A percentile compares a stretch with the other conserved stretches of the same genome.
These are phyloP conservation scores for Juncus inflexus DNA, from an alignment of 176 grass and related monocot species.

Conservation along the genomic window DNA sequence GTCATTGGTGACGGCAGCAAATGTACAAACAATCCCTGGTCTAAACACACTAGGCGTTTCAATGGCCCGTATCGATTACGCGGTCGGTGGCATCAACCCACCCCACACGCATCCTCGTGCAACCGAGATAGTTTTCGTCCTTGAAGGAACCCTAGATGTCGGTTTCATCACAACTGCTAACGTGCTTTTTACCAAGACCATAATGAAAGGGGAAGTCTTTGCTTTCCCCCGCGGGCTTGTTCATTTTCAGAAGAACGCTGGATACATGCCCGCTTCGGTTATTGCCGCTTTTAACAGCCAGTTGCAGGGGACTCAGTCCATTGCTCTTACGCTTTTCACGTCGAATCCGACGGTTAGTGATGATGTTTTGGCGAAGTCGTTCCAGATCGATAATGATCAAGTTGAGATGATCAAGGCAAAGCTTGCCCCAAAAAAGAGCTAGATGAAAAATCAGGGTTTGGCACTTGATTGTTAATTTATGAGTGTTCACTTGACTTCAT, in stretches of 20 bases:
- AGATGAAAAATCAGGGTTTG: too few relatives aligned
- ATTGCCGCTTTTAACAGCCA: slow-evolving; percentile 78
- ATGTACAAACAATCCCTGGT: slow-evolving; percentile 46
- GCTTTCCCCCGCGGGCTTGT: slow-evolving; percentile 65
- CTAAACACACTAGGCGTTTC: slow-evolving; percentile 78
- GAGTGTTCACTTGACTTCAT: not conserved
- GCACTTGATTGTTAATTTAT: not conserved
- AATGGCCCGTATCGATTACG: slow-evolving; percentile 71
- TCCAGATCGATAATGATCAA: slow-evolving; percentile 29
- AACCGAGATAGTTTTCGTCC: slow-evolving; percentile 73
- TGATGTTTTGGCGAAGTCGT: slow-evolving; percentile 64
- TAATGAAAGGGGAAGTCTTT: slow-evolving; percentile 53
- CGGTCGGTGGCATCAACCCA: slow-evolving; percentile 46
- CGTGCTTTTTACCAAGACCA: slow-evolving; percentile 44
- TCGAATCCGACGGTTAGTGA: slow-evolving; percentile 35
- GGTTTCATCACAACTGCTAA: slow-evolving; percentile 74
- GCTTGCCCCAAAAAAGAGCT: slow-evolving; percentile 48
- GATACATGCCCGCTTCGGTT: slow-evolving; percentile 26
- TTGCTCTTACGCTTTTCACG: slow-evolving; percentile 55
- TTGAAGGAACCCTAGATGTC: slow-evolving; percentile 56
- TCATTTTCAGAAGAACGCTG: slow-evolving; percentile 81
- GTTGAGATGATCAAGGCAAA: slow-evolving; percentile 45
- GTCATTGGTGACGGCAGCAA: slow-evolving; percentile 37
- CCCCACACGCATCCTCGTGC: slow-evolving; percentile 82
- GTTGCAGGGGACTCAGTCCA: slow-evolving; percentile 55